Percentiles rank a stretch among this genome's conserved stretches.
Evolutionary conservation across 495 filamentous ascomycete species (phyloP).

Genomic region (Aspergillus avenaceus): DNA sequence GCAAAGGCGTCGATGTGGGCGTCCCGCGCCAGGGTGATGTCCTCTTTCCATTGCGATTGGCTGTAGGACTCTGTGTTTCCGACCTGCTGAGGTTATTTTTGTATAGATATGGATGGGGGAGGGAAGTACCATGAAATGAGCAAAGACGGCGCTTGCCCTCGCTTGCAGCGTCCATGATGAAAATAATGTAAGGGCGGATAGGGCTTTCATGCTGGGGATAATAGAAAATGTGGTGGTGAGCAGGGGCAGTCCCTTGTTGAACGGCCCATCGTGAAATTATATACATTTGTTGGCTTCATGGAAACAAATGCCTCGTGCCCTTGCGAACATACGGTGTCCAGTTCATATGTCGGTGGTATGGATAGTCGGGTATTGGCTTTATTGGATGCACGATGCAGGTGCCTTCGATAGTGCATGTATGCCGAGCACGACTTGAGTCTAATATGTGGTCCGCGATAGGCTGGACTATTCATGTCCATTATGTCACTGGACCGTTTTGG

Average conservation of each 20-base stretch:
- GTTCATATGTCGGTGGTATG: too few relatives aligned
- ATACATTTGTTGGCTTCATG: not conserved
- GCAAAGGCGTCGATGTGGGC: slow-evolving; percentile 69
- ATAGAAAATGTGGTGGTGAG: not conserved
- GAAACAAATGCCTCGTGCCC: not conserved
- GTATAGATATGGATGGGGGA: not conserved
- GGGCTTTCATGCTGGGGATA: not conserved
- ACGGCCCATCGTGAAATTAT: not conserved
- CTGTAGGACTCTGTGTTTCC: slow-evolving; percentile 9
- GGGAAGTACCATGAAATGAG: slow-evolving; percentile 11
- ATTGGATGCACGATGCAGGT: not conserved
- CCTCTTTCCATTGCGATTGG: slow-evolving; percentile 45
- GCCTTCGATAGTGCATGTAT: not conserved
- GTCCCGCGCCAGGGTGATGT: slow-evolving; percentile 54
- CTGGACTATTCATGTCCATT: too few relatives aligned
- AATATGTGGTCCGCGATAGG: too few relatives aligned
- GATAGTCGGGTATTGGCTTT: too few relatives aligned
- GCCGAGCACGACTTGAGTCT: not conserved
- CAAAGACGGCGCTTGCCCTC: slow-evolving; percentile 9
- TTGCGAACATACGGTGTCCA: not conserved
- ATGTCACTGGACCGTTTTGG: too few relatives aligned
- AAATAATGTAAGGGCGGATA: not conserved
- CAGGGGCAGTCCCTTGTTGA: not conserved
- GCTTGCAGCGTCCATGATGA: not conserved
- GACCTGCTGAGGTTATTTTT: not conserved